Conservation (phyloP, 2,329 filamentous ascomycete species). For the Venturia nashicola region DNA sequence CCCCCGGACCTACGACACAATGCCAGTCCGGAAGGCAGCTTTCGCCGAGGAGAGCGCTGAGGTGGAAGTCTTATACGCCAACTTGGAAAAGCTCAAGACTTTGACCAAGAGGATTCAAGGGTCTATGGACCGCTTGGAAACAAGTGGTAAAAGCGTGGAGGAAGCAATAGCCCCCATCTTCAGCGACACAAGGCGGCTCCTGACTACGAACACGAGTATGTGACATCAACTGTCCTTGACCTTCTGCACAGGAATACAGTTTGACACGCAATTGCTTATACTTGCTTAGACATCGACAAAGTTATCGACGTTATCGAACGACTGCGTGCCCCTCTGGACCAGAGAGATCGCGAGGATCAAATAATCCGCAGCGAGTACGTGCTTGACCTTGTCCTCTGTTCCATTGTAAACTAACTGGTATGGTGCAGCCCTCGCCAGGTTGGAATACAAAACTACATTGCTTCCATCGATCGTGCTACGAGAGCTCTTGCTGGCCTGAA, state of each 20-base stretch:
- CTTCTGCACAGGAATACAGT: background rate
- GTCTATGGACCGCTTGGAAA: conserved; percentile 70
- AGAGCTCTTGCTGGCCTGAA: conserved; percentile 76
- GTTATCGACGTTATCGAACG: conserved; percentile 79
- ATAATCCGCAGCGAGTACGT: conserved; percentile 69
- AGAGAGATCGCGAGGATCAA: conserved; percentile 80
- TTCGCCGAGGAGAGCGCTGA: conserved; percentile 56
- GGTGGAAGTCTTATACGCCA: conserved; percentile 53
- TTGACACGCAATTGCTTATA: conserved; percentile 4
- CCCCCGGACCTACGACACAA: background rate
- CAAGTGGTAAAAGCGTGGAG: conserved; percentile 79
- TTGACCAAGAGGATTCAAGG: conserved; percentile 93
- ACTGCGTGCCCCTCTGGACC: conserved; percentile 80
- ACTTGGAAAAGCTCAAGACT: conserved; percentile 81
- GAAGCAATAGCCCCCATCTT: conserved; percentile 89
- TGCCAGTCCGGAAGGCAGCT: conserved; percentile 24
- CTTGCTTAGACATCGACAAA: conserved; percentile 60
- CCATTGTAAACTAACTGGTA: conserved; percentile 11
- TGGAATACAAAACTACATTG: conserved; percentile 73
- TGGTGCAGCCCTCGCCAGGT: conserved; percentile 56
- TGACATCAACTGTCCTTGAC: conserved; percentile 9
- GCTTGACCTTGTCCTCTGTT: conserved; percentile 12
- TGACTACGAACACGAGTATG: conserved; percentile 69
- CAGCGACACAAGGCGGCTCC: conserved; percentile 79
- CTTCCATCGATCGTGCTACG: conserved; percentile 78